Percentiles rank a stretch among this genome's conserved stretches.
Conservation (phyloP, 495 filamentous ascomycete genomes). For the Talaromyces proteolyticus region DNA sequence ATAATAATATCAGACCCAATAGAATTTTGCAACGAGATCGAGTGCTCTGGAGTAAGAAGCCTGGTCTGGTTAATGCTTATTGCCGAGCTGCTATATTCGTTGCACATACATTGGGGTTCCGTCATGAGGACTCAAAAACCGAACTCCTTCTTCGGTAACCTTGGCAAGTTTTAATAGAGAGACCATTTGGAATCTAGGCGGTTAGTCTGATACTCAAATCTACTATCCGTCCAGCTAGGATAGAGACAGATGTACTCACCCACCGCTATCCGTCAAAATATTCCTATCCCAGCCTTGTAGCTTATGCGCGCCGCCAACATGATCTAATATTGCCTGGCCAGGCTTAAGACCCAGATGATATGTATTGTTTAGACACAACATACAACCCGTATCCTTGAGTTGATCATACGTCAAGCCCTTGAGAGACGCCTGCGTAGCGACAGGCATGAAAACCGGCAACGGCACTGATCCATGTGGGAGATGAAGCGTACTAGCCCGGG, state of each 20-base stretch:
- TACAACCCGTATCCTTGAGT: constrained; percentile 79
- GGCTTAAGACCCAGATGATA: constrained; percentile 96
- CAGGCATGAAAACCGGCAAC: constrained; percentile 95
- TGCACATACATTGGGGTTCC: constrained; percentile 74
- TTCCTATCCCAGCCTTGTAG: constrained; percentile 94
- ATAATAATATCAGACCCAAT: constrained; percentile 99
- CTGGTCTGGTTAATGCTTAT: constrained; percentile 17
- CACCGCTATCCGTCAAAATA: constrained; percentile 94
- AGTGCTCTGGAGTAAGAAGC: constrained; percentile 95
- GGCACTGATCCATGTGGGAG: constrained; percentile 89
- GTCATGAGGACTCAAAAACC: constrained; percentile 91
- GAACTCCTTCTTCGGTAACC: constrained; percentile 92
- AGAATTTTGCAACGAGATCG: constrained; percentile 90
- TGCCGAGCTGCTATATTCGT: not conserved
- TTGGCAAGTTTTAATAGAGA: constrained; percentile 89
- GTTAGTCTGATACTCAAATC: not conserved
- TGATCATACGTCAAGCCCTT: constrained; percentile 95
- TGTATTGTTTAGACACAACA: constrained; percentile 93
- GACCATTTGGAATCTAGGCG: constrained; percentile 91
- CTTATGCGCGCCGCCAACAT: constrained; percentile 86
- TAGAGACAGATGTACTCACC: constrained; percentile 51
- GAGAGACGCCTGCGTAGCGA: constrained; percentile 93
- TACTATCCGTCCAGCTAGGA: not conserved
- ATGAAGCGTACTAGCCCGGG: constrained; percentile 81
- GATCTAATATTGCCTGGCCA: constrained; percentile 79